Percentiles rank a stretch among this genome's conserved stretches.
These are phyloP conservation scores for Cercospora sp. DNA, from an alignment of 2,329 filamentous ascomycete genomes.

Conservation along the genomic window DNA sequence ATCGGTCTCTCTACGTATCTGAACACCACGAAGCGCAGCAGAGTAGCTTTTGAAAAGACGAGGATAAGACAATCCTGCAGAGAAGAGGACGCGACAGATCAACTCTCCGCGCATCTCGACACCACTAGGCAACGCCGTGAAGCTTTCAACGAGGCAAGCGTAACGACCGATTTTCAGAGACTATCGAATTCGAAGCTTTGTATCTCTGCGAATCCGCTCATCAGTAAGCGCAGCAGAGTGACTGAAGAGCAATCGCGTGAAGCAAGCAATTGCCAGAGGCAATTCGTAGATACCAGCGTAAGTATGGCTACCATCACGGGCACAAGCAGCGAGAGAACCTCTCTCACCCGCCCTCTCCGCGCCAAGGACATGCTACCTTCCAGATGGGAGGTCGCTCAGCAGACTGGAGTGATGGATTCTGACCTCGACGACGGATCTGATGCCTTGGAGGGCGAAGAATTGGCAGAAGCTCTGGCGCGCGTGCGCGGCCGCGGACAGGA, in stretches of 20 bases:
- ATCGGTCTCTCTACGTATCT: background rate
- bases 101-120: background rate
- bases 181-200: background rate
- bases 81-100: background rate
- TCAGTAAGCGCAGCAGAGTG: background rate
- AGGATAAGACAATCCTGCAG: background rate
- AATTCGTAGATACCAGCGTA: background rate
- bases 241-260: too few relatives aligned
- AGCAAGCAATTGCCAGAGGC: background rate
- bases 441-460: background rate
- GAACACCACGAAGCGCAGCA: background rate
- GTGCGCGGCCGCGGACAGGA: background rate
- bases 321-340: background rate
- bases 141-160: background rate
- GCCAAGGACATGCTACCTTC: background rate
- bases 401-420: background rate
- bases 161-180: background rate
- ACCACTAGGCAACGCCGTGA: background rate
- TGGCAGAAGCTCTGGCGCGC: background rate
- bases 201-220: background rate
- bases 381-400: constrained; percentile 1
- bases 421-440: background rate
- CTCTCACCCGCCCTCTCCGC: background rate
- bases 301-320: background rate
- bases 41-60: background rate